Evolutionary conservation across 768 basidiomycete species (phyloP).

Genomic region (Pleurotus ostreatus): DNA sequence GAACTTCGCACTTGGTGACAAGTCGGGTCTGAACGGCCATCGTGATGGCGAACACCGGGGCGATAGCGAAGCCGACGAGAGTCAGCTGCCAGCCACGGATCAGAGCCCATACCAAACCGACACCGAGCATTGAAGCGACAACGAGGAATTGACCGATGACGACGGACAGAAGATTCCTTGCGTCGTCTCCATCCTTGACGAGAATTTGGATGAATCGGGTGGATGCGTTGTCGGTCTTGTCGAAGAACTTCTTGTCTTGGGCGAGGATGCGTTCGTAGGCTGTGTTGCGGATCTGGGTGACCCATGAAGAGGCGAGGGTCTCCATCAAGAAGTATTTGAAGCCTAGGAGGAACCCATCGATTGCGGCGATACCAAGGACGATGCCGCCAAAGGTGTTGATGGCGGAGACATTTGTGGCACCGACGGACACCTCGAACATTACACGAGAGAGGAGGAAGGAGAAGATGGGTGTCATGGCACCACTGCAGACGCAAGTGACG

Average conservation of each 20-base stretch:
- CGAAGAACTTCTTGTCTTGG: conserved; percentile 90
- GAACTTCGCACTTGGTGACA: conserved; percentile 64
- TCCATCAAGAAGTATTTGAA: conserved; percentile 83
- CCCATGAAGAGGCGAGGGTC: conserved; percentile 69
- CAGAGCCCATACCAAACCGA: conserved; percentile 90
- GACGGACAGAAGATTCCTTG: conserved; percentile 67
- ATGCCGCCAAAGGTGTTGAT: conserved; percentile 74
- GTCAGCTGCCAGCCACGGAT: conserved; percentile 89
- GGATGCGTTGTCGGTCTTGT: conserved; percentile 56
- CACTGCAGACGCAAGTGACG: conserved; percentile 62
- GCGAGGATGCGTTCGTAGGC: conserved; percentile 58
- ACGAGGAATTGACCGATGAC: conserved; percentile 71
- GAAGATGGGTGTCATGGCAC: conserved; percentile 88
- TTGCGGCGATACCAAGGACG: conserved; percentile 66
- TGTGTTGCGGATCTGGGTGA: conserved; percentile 52
- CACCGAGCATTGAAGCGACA: conserved; percentile 72
- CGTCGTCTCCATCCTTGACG: conserved; percentile 89
- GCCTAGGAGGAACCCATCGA: conserved; percentile 73
- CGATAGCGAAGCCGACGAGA: conserved; percentile 83
- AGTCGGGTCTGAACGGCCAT: conserved; percentile 76
- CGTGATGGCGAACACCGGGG: conserved; percentile 72
- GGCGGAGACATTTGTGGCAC: conserved; percentile 53
- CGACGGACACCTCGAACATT: conserved; percentile 69
- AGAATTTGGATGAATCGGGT: conserved; percentile 66
- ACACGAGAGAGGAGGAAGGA: conserved; percentile 84